Conservation (phyloP, 192 early-diverging fungal species). For the Coemansia aciculifera region DNA sequence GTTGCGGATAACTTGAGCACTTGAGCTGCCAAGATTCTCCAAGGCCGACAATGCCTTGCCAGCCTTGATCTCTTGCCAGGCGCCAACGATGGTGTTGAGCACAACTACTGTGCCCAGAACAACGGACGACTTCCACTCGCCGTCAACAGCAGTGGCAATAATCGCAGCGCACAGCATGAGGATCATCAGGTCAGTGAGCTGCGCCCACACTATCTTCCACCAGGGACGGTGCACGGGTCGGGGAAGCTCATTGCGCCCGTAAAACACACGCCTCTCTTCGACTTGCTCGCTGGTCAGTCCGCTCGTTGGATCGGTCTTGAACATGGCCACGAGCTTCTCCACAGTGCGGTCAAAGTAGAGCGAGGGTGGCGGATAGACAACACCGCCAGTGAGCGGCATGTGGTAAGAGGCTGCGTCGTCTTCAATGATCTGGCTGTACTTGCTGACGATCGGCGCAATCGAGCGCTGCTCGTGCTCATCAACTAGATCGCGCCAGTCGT, state of each 20-base stretch:
- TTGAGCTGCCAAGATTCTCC: constrained; percentile 77
- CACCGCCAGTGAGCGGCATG: constrained; percentile 54
- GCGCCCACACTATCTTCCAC: constrained; percentile 78
- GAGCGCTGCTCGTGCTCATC: constrained; percentile 73
- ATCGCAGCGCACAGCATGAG: constrained; percentile 80
- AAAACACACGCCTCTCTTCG: constrained; percentile 66
- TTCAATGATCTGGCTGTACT: constrained; percentile 56
- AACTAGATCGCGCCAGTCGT: constrained; percentile 92
- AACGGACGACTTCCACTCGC: constrained; percentile 78
- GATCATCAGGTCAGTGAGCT: constrained; percentile 95
- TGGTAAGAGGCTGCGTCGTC: constrained; percentile 53
- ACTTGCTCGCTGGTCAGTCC: constrained; percentile 68
- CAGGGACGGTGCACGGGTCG: constrained; percentile 71
- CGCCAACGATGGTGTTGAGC: constrained; percentile 89
- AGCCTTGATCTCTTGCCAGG: constrained; percentile 95
- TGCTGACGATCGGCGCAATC: constrained; percentile 71
- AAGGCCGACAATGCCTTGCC: constrained; percentile 89
- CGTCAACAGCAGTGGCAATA: constrained; percentile 77
- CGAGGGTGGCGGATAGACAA: constrained; percentile 57
- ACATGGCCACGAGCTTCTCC: constrained; percentile 86
- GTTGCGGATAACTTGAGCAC: constrained; percentile 76
- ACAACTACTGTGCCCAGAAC: constrained; percentile 83
- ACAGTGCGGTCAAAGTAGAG: constrained; percentile 94
- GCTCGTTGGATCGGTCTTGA: constrained; percentile 59
- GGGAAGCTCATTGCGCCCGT: constrained; percentile 85